Conservation (phyloP, 2,329 filamentous ascomycete species). For the Biscogniauxia sp. region DNA sequence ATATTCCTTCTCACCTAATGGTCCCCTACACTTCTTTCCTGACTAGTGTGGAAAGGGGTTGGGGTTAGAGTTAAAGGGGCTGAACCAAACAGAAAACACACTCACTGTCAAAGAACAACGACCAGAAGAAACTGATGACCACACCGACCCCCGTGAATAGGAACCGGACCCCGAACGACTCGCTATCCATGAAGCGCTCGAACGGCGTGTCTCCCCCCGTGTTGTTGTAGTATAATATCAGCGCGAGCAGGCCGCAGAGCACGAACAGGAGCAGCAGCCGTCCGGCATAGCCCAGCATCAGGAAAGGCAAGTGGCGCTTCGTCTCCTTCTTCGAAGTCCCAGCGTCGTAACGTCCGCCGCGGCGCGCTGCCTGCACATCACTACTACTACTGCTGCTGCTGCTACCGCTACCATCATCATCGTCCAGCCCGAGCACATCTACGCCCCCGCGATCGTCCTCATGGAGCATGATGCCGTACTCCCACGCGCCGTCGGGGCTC, state of each 20-base stretch:
- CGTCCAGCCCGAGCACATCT: too few species aligned
- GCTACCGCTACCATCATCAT: too few species aligned
- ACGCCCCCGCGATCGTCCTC: neutral
- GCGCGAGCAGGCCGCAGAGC: constrained; percentile 27
- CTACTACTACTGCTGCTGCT: too few species aligned
- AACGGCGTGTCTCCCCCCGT: constrained; percentile 36
- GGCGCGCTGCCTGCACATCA: too few species aligned
- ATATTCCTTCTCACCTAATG: neutral
- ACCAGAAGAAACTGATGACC: constrained; percentile 38
- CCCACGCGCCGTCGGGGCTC: constrained; percentile 22
- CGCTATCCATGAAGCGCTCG: constrained; percentile 40
- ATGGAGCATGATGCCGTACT: constrained; percentile 29
- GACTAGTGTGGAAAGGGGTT: too few species aligned
- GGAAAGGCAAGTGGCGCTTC: constrained; percentile 28
- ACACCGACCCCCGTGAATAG: constrained; percentile 41
- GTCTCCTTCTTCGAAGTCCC: neutral
- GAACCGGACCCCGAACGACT: constrained; percentile 39
- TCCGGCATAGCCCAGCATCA: constrained; percentile 28
- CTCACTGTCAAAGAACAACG: constrained; percentile 36
- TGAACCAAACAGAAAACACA: neutral
- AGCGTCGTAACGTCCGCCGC: too few species aligned
- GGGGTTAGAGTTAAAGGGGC: too few species aligned
- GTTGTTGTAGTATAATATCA: constrained; percentile 39
- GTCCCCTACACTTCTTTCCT: too few species aligned
- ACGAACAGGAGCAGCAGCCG: constrained; percentile 21